phyloP scores from a whole-genome alignment of 2,329 filamentous ascomycete genomes.

The Sclerotiophoma versabilis region DNA sequence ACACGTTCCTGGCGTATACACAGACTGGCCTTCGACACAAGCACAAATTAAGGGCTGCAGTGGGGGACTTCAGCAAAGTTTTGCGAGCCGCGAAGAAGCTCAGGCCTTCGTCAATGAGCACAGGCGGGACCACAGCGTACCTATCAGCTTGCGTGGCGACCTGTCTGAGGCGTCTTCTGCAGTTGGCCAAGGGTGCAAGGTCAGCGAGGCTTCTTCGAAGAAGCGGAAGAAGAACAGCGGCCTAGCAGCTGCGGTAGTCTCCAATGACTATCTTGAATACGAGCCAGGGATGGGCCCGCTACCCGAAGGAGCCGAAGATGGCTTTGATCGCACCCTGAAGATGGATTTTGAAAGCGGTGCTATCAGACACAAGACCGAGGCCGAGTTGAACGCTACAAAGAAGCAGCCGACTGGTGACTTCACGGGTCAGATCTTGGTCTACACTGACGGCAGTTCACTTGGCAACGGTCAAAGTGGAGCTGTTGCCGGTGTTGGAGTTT shows the following conservation, averaged over 20 bases:
- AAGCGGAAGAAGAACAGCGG: slow-evolving; percentile 47
- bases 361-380: slow-evolving; percentile 62
- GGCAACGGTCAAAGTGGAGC: slow-evolving; percentile 64
- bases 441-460: slow-evolving; percentile 69
- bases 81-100: slow-evolving; percentile 68
- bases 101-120: slow-evolving; percentile 70
- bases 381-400: slow-evolving; percentile 57
- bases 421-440: slow-evolving; percentile 63
- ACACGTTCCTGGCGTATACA: slow-evolving; percentile 67
- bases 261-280: slow-evolving; percentile 25
- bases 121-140: slow-evolving; percentile 37
- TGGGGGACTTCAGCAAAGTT: slow-evolving; percentile 64
- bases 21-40: slow-evolving; percentile 72
- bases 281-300: slow-evolving; percentile 64
- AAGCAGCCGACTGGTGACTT: slow-evolving; percentile 52
- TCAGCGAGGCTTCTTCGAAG: slow-evolving; percentile 38
- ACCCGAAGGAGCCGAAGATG: slow-evolving; percentile 64
- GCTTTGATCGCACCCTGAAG: slow-evolving; percentile 66
- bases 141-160: slow-evolving; percentile 38
- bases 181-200: slow-evolving; percentile 21
- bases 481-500: slow-evolving; percentile 68
- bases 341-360: slow-evolving; percentile 62
- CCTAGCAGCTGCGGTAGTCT: slow-evolving; percentile 15
- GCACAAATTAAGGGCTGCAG: slow-evolving; percentile 77
- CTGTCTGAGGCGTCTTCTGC: slow-evolving; percentile 36